Evolutionary conservation across 306 rosid species (phyloP).

Genomic region (Pterocarpus macrocarpus): DNA sequence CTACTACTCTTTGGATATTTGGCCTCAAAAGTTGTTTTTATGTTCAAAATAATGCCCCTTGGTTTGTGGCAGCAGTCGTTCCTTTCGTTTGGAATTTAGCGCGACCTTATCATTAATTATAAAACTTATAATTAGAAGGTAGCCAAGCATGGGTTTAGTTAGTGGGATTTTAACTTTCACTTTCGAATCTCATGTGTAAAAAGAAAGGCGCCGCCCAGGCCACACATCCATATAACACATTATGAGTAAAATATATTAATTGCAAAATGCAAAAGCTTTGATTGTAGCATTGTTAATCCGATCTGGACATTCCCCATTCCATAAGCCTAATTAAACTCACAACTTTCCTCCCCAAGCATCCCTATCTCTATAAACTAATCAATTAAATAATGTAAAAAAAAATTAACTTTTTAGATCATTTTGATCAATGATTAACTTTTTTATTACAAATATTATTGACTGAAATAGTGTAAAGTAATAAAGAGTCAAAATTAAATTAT

Average conservation of each 20-base stretch:
- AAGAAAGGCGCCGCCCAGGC: constrained; percentile 42
- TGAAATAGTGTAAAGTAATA: background rate
- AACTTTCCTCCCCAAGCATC: background rate
- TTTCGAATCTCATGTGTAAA: constrained; percentile 54
- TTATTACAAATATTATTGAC: background rate
- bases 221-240: constrained; percentile 15
- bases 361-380: background rate
- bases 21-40: constrained; percentile 29
- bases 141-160: constrained; percentile 43
- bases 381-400: background rate
- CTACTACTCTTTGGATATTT: constrained; percentile 1
- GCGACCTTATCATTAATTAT: constrained; percentile 24
- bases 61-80: constrained; percentile 4
- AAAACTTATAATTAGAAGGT: constrained; percentile 23
- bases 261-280: constrained; percentile 21
- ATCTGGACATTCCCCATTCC: constrained; percentile 21
- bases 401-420: too few species aligned
- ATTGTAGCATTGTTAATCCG: background rate
- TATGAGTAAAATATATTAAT: background rate
- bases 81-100: background rate
- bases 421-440: background rate
- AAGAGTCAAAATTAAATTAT: background rate
- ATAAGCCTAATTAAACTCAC: constrained; percentile 8
- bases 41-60: constrained; percentile 9
- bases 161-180: constrained; percentile 63